These are phyloP conservation scores for Sarocladium kiliense DNA, from an alignment of 2,329 filamentous ascomycete species.

Conservation along the genomic window DNA sequence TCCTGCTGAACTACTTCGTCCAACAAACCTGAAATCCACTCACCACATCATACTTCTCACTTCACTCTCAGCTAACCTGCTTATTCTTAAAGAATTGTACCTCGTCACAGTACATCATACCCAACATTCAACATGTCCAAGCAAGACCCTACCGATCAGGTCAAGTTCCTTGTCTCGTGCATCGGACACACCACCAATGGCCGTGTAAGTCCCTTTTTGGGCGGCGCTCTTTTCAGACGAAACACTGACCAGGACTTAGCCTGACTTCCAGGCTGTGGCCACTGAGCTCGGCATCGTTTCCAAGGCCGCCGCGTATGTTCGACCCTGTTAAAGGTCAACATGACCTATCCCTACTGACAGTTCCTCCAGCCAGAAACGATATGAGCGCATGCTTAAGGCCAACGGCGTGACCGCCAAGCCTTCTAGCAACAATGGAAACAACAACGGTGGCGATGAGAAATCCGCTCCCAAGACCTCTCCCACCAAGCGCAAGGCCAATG, in stretches of 20 bases:
- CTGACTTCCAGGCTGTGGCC: slow-evolving; percentile 62
- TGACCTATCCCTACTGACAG: background rate
- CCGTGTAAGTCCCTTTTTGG: slow-evolving; percentile 39
- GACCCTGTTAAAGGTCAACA: too few relatives aligned
- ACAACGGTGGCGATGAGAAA: slow-evolving; percentile 7
- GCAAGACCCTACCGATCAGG: slow-evolving; percentile 44
- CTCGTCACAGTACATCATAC: too few relatives aligned
- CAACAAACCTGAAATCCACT: background rate
- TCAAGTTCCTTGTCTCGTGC: slow-evolving; percentile 62
- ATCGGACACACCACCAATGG: slow-evolving; percentile 56
- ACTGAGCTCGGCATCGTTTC: slow-evolving; percentile 56
- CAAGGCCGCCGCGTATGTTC: slow-evolving; percentile 65
- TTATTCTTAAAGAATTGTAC: too few relatives aligned
- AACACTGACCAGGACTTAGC: slow-evolving; percentile 32
- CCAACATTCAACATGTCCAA: background rate
- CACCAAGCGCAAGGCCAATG: slow-evolving; percentile 23
- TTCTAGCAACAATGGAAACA: slow-evolving; percentile 16
- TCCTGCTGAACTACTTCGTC: too few relatives aligned
- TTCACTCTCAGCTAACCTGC: too few relatives aligned
- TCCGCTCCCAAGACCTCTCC: slow-evolving; percentile 15
- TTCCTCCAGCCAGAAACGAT: slow-evolving; percentile 55
- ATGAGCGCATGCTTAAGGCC: slow-evolving; percentile 60
- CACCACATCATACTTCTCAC: background rate
- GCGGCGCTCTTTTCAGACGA: too few relatives aligned
- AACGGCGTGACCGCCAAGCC: slow-evolving; percentile 37